These are phyloP conservation scores for Sporisorium graminicola DNA, from an alignment of 1,284 basidiomycete genomes.

Conservation along the genomic window DNA sequence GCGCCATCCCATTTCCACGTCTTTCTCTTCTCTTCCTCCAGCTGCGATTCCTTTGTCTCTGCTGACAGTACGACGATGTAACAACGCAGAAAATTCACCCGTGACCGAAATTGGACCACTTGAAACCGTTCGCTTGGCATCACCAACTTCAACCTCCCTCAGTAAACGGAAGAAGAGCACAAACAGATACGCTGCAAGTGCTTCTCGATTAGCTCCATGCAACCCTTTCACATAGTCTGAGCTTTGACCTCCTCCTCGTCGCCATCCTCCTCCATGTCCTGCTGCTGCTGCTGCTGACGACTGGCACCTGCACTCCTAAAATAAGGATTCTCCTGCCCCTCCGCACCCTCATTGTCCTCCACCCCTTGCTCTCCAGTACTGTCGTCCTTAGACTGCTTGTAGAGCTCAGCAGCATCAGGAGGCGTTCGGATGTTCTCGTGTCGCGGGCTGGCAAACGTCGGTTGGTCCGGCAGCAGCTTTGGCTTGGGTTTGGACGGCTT, in stretches of 20 bases:
- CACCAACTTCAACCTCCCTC: too few relatives aligned
- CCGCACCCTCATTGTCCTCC: neutral
- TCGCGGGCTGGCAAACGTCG: constrained; percentile 29
- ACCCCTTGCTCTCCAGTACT: neutral
- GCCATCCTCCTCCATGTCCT: neutral
- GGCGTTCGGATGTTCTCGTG: constrained; percentile 28
- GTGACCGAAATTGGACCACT: too few relatives aligned
- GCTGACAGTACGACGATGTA: neutral
- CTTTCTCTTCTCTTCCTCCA: constrained; percentile 13
- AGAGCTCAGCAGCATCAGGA: constrained; percentile 27
- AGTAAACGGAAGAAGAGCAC: too few relatives aligned
- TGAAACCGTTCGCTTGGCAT: too few relatives aligned
- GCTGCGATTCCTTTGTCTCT: neutral
- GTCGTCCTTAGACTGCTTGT: constrained; percentile 3
- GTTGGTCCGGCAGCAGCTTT: constrained; percentile 41
- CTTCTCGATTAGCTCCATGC: neutral
- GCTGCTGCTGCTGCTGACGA: neutral
- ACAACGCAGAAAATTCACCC: neutral
- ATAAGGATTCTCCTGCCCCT: constrained; percentile 20
- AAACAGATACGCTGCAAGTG: too few relatives aligned
- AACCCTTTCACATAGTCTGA: constrained; percentile 1
- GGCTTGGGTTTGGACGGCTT: constrained; percentile 16
- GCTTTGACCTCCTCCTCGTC: neutral
- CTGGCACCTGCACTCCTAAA: constrained; percentile 5
- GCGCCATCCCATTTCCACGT: constrained; percentile 3